These are phyloP conservation scores for Gracilaria caudata DNA, from an alignment of 23 red algal species.

Conservation along the genomic window DNA sequence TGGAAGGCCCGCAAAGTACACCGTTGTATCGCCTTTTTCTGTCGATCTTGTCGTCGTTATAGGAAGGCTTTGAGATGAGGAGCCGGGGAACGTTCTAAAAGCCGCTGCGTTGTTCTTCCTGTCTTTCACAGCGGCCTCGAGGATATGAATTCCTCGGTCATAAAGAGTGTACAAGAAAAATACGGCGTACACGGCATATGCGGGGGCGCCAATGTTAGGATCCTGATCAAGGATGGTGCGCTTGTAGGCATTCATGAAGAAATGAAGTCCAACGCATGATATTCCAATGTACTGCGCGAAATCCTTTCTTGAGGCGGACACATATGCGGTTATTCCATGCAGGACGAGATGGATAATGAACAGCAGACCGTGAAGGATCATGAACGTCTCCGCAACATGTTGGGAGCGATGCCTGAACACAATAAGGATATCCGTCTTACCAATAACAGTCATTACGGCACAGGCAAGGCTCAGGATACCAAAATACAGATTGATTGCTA, in stretches of 20 bases:
- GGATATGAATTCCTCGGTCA: conserved; percentile 64
- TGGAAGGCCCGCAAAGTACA: conserved; percentile 60
- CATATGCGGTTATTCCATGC: conserved; percentile 61
- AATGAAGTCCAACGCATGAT: conserved; percentile 71
- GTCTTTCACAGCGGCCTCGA: conserved; percentile 56
- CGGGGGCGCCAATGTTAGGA: conserved; percentile 68
- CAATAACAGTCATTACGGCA: conserved; percentile 59
- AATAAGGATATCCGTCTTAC: conserved; percentile 64
- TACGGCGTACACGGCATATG: conserved; percentile 59
- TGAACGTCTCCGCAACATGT: conserved; percentile 57
- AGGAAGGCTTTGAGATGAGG: conserved; percentile 26
- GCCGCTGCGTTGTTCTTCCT: conserved; percentile 29
- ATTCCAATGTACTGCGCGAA: conserved; percentile 72
- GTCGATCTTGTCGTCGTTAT: conserved; percentile 4
- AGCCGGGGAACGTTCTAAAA: conserved; percentile 47
- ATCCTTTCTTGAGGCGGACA: conserved; percentile 55
- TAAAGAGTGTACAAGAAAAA: conserved; percentile 75
- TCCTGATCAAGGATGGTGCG: conserved; percentile 72
- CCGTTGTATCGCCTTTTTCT: conserved; percentile 28
- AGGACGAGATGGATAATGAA: conserved; percentile 65
- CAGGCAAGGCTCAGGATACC: conserved; percentile 64
- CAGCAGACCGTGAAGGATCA: conserved; percentile 70
- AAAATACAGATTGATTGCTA: conserved; percentile 72
- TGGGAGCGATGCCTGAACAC: conserved; percentile 71
- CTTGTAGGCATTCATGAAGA: conserved; percentile 73